Evolutionary conservation across 139 green algal genomes (phyloP).

Genomic region (Chlorella sp.): DNA sequence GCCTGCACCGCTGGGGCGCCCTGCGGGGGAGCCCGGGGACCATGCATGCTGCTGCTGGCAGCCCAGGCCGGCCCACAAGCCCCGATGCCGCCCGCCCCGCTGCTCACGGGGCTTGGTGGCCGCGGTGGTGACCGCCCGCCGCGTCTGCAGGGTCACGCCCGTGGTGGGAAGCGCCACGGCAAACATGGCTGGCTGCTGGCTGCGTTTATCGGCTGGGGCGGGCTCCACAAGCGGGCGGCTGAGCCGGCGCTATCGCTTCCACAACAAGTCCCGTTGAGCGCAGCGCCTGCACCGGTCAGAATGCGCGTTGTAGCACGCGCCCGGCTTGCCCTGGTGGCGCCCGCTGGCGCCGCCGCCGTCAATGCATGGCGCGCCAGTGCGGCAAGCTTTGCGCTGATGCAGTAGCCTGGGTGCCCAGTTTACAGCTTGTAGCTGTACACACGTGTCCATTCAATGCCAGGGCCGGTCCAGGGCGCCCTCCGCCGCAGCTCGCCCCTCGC

Average conservation of each 20-base stretch:
- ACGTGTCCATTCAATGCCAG: constrained; percentile 35
- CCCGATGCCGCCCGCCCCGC: background rate
- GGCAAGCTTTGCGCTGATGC: background rate
- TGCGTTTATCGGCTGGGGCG: background rate
- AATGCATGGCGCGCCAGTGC: background rate
- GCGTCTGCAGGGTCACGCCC: background rate
- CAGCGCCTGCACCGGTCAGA: background rate
- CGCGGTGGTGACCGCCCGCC: constrained; percentile 13
- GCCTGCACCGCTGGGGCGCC: background rate
- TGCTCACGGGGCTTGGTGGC: constrained; percentile 30
- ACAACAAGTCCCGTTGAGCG: background rate
- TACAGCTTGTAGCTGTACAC: background rate
- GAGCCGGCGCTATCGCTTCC: too few species aligned
- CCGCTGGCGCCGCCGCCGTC: background rate
- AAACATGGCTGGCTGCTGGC: constrained; percentile 4
- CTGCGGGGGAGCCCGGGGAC: too few species aligned
- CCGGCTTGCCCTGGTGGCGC: background rate
- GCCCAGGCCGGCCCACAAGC: background rate
- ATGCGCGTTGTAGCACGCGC: background rate
- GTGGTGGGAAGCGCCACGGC: background rate
- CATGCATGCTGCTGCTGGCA: background rate
- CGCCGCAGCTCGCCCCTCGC: background rate
- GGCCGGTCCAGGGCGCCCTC: constrained; percentile 36
- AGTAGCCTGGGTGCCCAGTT: background rate
- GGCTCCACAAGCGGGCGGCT: too few species aligned